Evolutionary conservation across 2,329 filamentous ascomycete genomes (phyloP).

Genomic region (Bretziella fagacearum): DNA sequence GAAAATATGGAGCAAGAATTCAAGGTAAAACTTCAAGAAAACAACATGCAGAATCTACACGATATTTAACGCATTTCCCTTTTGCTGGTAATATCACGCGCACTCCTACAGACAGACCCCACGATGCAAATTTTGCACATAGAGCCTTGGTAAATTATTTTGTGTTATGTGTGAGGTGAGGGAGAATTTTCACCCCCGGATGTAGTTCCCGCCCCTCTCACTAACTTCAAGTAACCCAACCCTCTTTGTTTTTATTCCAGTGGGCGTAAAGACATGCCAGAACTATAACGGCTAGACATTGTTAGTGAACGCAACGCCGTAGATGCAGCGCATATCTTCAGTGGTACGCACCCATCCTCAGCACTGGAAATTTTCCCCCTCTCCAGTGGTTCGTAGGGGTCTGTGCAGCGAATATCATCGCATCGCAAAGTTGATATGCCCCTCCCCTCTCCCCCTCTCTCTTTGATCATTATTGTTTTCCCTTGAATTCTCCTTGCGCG

Average conservation of each 20-base stretch:
- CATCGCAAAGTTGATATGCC: no score
- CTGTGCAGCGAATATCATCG: no score
- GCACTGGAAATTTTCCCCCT: no score
- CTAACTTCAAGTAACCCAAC: neutral
- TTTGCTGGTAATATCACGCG: neutral
- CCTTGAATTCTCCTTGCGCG: no score
- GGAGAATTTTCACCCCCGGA: neutral
- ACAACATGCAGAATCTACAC: no score
- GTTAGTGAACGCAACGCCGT: neutral
- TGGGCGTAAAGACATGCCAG: neutral
- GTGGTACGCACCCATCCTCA: no score
- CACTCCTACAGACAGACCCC: neutral
- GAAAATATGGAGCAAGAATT: neutral
- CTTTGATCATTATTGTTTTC: no score
- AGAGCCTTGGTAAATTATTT: neutral
- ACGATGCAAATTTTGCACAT: constrained; percentile 1
- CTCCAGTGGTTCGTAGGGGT: no score
- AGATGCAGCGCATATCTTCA: no score
- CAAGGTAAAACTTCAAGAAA: no score
- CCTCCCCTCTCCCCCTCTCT: no score
- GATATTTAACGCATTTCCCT: no score
- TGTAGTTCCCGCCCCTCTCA: neutral
- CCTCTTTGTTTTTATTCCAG: neutral
- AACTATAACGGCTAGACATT: neutral
- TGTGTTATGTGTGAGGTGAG: neutral